Evolutionary conservation across 2,329 filamentous ascomycete species (phyloP), one percentile per base, ranked within the genome.

Genomic region (Podosphaera aphanis): DNA sequence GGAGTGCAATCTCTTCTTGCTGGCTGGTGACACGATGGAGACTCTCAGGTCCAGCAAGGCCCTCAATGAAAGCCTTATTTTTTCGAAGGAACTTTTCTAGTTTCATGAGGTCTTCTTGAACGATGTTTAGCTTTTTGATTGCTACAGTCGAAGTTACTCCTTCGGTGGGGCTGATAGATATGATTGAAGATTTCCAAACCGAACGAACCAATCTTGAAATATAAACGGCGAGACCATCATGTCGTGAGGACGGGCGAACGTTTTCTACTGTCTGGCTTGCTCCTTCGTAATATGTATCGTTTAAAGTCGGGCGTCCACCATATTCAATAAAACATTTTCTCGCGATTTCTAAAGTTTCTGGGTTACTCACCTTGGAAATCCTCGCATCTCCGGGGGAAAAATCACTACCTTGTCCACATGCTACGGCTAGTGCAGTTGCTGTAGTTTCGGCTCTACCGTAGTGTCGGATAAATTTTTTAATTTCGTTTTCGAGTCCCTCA

Each of bases 11-110:
- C 60, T 95, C 88, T 55, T 94, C 90, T 58, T 93, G 82, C 51
- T 88, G 79, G 47, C 77, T 90, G 0, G 74, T 73, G 1, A 79
- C 79, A 44, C 79, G 72, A 43, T 79, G 74, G n/a, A 93, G 65
- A 43, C 88, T 82, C 45, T 90, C 81, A 0, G 92, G 83, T 0
- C 88, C 88, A n/a, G 84, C 82, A 44, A 98, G 66, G 5, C 92
- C 90, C 58, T 94, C 86, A 48, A 98, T 95, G 48, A 92, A 85
- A 44, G 75, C 78, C 51, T 80, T 82, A 62, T 98, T 98, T n/a
- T 73, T 69, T 33, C 82, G 74, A 39, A 98, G 72, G 57, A 98
- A 98, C 13, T 77, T 75, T 41, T 80, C 73, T 29, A 98, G 64
- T 4, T 79, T 72, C 48, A 83, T 78, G 3, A 98, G 64, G 56